phyloP scores from a whole-genome alignment of 768 basidiomycete species.

The Boletus subcaerulescens region DNA sequence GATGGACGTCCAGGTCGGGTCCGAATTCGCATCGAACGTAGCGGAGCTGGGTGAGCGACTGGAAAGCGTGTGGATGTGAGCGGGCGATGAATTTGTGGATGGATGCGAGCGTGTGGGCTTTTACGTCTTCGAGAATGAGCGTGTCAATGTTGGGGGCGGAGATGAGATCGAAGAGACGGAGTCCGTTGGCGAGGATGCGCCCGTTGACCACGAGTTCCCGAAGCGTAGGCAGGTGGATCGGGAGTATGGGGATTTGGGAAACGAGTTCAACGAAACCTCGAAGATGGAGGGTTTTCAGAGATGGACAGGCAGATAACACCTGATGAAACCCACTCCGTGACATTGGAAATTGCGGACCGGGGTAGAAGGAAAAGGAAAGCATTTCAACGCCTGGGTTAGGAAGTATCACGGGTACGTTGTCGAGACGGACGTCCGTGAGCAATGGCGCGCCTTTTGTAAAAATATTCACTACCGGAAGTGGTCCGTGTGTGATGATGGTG shows the following conservation, averaged over 20 bases:
- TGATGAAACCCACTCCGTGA: constrained; percentile 23
- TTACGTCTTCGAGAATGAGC: constrained; percentile 32
- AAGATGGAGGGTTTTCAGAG: constrained; percentile 24
- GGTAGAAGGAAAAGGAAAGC: constrained; percentile 34
- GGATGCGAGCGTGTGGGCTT: constrained; percentile 21
- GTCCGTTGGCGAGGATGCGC: constrained; percentile 26
- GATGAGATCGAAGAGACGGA: constrained; percentile 32
- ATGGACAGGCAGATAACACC: constrained; percentile 19
- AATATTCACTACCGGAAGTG: constrained; percentile 20
- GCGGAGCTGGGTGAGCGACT: constrained; percentile 25
- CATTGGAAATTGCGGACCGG: constrained; percentile 32
- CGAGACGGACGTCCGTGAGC: constrained; percentile 33
- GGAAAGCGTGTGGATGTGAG: constrained; percentile 28
- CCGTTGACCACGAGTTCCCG: constrained; percentile 33
- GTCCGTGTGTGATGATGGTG: constrained; percentile 25
- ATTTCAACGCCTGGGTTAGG: constrained; percentile 20
- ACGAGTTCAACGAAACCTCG: constrained; percentile 32
- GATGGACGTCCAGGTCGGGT: constrained; percentile 30
- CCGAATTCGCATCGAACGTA: constrained; percentile 33
- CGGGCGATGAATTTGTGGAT: constrained; percentile 29
- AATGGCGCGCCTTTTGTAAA: constrained; percentile 33
- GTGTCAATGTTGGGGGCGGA: constrained; percentile 32
- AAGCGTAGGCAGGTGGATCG: constrained; percentile 23
- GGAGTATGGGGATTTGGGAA: constrained; percentile 15
- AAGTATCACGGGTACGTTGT: constrained; percentile 28